Conservation (phyloP, 2,329 filamentous ascomycete species). For the Aspergillus sp. region DNA sequence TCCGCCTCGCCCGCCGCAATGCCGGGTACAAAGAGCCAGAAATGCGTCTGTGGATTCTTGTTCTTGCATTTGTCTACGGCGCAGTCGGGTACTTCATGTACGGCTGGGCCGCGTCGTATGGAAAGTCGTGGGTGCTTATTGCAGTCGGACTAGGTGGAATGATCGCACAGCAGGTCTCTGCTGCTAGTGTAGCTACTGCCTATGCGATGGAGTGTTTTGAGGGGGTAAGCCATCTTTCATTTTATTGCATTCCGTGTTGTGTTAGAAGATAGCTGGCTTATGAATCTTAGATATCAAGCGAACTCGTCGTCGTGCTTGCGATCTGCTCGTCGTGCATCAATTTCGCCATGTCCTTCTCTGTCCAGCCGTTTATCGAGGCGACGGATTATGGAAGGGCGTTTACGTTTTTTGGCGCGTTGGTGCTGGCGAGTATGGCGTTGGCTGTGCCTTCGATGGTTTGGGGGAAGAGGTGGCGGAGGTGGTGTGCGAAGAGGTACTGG, state of each 20-base stretch:
- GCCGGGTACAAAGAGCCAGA: conserved; percentile 39
- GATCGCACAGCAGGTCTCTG: conserved; percentile 43
- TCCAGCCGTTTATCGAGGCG: conserved; percentile 42
- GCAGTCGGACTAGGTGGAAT: conserved; percentile 39
- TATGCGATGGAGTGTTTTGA: conserved; percentile 46
- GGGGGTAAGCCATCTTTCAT: background rate
- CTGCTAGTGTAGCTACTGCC: conserved; percentile 40
- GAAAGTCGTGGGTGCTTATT: conserved; percentile 36
- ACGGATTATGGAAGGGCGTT: conserved; percentile 35
- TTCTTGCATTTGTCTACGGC: conserved; percentile 32
- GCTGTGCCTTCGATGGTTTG: conserved; percentile 31
- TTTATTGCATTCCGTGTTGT: background rate
- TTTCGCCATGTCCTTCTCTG: conserved; percentile 41
- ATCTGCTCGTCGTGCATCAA: conserved; percentile 36
- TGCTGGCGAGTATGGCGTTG: conserved; percentile 24
- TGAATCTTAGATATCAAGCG: conserved; percentile 33
- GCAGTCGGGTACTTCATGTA: conserved; percentile 40
- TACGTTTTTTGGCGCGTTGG: conserved; percentile 36
- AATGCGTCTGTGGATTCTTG: conserved; percentile 40
- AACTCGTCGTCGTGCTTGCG: conserved; percentile 39
- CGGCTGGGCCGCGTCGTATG: conserved; percentile 39
- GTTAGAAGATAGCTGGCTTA: background rate
- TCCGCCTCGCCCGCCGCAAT: conserved; percentile 35
- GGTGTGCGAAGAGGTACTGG: conserved; percentile 26
- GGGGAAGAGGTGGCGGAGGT: conserved; percentile 35